phyloP scores from a whole-genome alignment of 2,329 filamentous ascomycete species.

The Nemania abortiva region DNA sequence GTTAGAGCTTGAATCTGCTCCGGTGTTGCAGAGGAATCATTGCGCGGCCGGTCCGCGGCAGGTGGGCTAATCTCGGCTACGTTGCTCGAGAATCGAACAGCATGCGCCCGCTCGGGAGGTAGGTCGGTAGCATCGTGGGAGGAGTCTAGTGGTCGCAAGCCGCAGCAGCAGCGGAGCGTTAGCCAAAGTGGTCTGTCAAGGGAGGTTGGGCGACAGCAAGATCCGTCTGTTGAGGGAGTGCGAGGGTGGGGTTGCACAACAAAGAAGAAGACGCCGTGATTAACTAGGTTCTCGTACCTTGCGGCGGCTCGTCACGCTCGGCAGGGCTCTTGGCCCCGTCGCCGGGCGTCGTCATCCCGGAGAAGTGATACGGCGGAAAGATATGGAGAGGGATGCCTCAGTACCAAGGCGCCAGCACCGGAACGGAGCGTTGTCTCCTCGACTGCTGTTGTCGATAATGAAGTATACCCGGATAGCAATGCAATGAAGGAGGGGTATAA shows the following conservation, averaged over 20 bases:
- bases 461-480: conserved; percentile 1
- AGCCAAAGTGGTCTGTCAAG: conserved; percentile 40
- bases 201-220: conserved; percentile 17
- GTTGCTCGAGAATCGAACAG: conserved; percentile 78
- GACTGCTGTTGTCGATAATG: background rate
- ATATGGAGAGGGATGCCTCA: conserved; percentile 10
- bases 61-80: conserved; percentile 75
- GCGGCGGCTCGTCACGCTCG: conserved; percentile 42
- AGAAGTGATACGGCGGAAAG: conserved; percentile 14
- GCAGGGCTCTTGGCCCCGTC: conserved; percentile 35
- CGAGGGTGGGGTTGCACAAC: conserved; percentile 31
- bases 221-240: conserved; percentile 8
- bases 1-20: conserved; percentile 80
- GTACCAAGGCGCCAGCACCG: conserved; percentile 6
- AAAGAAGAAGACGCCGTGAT: conserved; percentile 30
- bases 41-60: conserved; percentile 36
- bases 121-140: conserved; percentile 41
- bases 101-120: conserved; percentile 54
- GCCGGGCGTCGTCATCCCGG: conserved; percentile 42
- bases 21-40: conserved; percentile 58
- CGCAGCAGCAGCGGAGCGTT: conserved; percentile 36
- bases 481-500: conserved; percentile 21
- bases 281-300: conserved; percentile 44
- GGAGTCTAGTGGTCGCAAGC: conserved; percentile 41
- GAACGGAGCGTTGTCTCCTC: conserved; percentile 7